phyloP scores from a whole-genome alignment of 2,329 filamentous ascomycete genomes.

The Cercospora janseana region DNA sequence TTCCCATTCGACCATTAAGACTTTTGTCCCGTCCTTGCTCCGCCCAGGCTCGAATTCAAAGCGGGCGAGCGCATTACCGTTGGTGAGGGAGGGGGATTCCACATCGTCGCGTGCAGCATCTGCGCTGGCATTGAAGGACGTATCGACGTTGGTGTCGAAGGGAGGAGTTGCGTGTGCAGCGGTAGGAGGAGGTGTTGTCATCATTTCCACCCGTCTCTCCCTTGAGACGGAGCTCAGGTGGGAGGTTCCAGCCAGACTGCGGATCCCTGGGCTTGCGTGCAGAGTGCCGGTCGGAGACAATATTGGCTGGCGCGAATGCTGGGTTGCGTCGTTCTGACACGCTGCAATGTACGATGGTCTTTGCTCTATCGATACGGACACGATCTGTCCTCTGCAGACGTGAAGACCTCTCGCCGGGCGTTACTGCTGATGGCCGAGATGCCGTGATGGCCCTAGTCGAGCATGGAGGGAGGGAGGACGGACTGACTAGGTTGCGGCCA shows the following conservation, averaged over 20 bases:
- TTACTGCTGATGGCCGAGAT: neutral
- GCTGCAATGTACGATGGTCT: no score
- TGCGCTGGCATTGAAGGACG: slow-evolving; percentile 32
- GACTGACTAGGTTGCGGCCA: neutral
- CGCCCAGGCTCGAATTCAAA: slow-evolving; percentile 81
- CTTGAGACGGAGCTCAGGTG: no score
- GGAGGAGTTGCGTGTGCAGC: slow-evolving; percentile 29
- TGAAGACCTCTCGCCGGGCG: no score
- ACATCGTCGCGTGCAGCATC: slow-evolving; percentile 29
- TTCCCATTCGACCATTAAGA: slow-evolving; percentile 92
- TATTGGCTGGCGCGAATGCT: no score
- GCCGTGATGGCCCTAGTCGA: neutral
- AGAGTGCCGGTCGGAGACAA: no score
- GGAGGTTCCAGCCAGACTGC: no score
- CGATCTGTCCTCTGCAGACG: no score
- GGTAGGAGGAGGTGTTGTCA: neutral
- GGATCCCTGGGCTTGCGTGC: no score
- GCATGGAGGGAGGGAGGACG: neutral
- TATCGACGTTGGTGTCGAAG: slow-evolving; percentile 45
- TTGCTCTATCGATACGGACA: no score
- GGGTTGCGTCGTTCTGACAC: no score
- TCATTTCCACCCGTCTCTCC: neutral
- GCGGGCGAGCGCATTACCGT: slow-evolving; percentile 65
- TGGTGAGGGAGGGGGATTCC: slow-evolving; percentile 49
- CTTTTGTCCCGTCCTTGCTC: slow-evolving; percentile 76